phyloP scores from a whole-genome alignment of 2,329 filamentous ascomycete genomes.

The Ilyonectria robusta region DNA sequence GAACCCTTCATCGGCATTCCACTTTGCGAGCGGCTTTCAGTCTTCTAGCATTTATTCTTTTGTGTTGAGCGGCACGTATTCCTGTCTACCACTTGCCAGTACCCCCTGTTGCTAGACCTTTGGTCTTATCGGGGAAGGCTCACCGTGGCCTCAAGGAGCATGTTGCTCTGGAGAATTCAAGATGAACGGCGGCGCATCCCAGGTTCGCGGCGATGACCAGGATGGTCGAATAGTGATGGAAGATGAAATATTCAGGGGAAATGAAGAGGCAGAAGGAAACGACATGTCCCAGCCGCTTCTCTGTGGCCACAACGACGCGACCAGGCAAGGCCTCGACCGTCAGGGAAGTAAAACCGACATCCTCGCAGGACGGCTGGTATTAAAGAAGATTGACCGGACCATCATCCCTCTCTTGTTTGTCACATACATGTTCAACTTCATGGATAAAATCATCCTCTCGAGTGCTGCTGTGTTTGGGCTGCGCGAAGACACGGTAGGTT shows the following conservation, averaged over 20 bases:
- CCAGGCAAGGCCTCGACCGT: neutral
- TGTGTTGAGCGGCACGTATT: neutral
- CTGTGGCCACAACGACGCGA: neutral
- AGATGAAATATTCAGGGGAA: neutral
- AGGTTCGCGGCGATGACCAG: neutral
- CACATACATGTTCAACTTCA: conserved; percentile 72
- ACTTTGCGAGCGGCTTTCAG: too few relatives aligned
- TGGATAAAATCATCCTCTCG: conserved; percentile 72
- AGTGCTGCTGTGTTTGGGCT: conserved; percentile 71
- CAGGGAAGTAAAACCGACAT: neutral
- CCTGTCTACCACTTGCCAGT: neutral
- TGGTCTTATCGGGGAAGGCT: neutral
- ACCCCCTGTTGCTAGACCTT: too few relatives aligned
- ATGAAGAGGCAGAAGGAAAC: neutral
- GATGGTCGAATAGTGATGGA: neutral
- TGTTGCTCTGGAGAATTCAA: neutral
- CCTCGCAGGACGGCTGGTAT: conserved; percentile 52
- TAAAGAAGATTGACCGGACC: conserved; percentile 69
- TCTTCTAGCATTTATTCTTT: neutral
- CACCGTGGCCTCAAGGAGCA: neutral
- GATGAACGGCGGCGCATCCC: conserved; percentile 12
- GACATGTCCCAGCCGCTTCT: conserved; percentile 31
- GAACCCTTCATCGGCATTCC: neutral
- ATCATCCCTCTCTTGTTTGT: conserved; percentile 70
- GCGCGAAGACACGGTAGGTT: conserved; percentile 59